Conservation (phyloP, 2,329 filamentous ascomycete species). For the Cryphonectria parasitica region DNA sequence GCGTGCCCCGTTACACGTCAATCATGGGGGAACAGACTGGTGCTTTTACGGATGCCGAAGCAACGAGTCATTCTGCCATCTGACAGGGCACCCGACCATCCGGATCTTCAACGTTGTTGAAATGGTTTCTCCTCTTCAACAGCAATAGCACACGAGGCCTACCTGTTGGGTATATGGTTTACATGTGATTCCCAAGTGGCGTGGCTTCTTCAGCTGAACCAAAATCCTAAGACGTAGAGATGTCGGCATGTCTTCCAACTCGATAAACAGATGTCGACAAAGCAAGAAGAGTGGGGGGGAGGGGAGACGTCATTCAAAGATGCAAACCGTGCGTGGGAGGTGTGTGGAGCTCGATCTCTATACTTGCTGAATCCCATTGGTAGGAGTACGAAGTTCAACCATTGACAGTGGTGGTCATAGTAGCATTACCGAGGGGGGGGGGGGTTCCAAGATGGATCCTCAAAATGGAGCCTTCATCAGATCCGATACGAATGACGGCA, state of each 20-base stretch:
- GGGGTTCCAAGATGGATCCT: neutral
- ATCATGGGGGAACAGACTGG: neutral
- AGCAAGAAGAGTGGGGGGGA: neutral
- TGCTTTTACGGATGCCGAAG: neutral
- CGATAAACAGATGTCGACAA: neutral
- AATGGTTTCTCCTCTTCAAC: neutral
- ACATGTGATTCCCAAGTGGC: neutral
- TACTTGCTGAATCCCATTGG: neutral
- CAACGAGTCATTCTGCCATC: neutral
- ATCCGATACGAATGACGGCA: neutral
- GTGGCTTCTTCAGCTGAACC: neutral
- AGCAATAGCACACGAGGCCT: neutral
- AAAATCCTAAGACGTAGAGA: neutral
- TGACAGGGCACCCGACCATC: neutral
- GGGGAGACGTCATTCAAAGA: neutral
- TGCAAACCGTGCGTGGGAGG: neutral
- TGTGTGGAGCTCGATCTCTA: neutral
- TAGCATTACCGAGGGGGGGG: neutral
- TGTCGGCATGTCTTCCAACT: neutral
- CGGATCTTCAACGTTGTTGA: neutral
- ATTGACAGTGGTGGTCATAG: neutral
- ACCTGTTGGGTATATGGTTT: neutral
- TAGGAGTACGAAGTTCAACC: neutral
- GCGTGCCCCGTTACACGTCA: neutral
- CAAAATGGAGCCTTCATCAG: neutral